Percentiles rank a stretch among this genome's conserved stretches.
phyloP scores from a whole-genome alignment of 371 early-diverging fungal species.

The Polyrhizophydium stewartii region DNA sequence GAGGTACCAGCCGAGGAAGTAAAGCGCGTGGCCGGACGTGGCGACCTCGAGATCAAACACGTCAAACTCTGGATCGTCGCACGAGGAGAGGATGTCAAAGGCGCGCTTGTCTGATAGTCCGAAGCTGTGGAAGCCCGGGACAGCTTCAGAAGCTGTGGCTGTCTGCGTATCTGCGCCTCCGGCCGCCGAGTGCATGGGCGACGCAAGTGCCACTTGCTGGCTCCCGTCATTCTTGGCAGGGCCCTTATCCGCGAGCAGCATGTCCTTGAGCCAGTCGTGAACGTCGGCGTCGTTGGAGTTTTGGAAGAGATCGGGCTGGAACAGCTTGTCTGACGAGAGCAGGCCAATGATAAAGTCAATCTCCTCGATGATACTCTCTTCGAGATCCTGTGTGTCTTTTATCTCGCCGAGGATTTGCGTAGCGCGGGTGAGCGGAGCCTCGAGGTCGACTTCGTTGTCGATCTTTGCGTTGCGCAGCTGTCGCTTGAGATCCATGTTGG shows the following conservation, averaged over 20 bases:
- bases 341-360: constrained; percentile 34
- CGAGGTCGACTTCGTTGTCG: constrained; percentile 35
- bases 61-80: constrained; percentile 24
- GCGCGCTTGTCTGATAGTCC: background rate
- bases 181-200: too few relatives aligned
- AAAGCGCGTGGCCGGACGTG: constrained; percentile 28
- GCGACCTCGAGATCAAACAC: constrained; percentile 27
- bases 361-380: constrained; percentile 13
- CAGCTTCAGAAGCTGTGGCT: too few relatives aligned
- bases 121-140: too few relatives aligned
- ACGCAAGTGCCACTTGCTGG: too few relatives aligned
- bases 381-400: constrained; percentile 21
- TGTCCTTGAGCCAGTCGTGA: constrained; percentile 34
- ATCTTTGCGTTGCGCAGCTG: constrained; percentile 29
- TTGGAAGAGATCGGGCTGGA: constrained; percentile 30
- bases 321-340: constrained; percentile 39
- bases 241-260: constrained; percentile 23
- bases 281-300: constrained; percentile 41
- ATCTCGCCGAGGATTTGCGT: constrained; percentile 36
- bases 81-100: background rate
- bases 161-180: too few relatives aligned
- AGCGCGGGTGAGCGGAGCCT: constrained; percentile 39
- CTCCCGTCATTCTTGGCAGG: background rate
- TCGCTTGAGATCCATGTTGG: constrained; percentile 41
- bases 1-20: constrained; percentile 27